Conservation (phyloP, 495 filamentous ascomycete species). For the Penicillium steckii region DNA sequence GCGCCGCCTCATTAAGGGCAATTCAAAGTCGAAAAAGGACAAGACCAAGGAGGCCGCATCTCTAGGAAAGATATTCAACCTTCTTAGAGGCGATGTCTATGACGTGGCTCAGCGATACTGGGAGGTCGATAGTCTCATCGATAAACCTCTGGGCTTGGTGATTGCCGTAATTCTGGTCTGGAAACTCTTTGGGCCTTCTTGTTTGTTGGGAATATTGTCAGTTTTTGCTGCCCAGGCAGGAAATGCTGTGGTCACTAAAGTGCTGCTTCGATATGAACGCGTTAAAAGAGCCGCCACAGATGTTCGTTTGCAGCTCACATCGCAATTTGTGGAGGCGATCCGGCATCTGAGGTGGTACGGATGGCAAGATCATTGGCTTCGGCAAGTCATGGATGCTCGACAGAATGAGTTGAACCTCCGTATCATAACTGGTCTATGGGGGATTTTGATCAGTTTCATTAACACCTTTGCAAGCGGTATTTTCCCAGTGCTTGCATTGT, state of each 20-base stretch:
- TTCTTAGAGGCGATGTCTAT: slow-evolving; percentile 78
- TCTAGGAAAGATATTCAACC: slow-evolving; percentile 80
- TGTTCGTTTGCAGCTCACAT: slow-evolving; percentile 66
- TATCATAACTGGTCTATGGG: slow-evolving; percentile 62
- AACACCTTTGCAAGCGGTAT: slow-evolving; percentile 64
- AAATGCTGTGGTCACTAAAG: slow-evolving; percentile 61
- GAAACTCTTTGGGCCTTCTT: slow-evolving; percentile 75
- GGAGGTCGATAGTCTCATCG: slow-evolving; percentile 69
- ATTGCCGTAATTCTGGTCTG: slow-evolving; percentile 69
- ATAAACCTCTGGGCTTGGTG: slow-evolving; percentile 65
- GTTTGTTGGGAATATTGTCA: slow-evolving; percentile 66
- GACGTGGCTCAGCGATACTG: slow-evolving; percentile 81
- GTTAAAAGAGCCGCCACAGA: slow-evolving; percentile 67
- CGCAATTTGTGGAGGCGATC: slow-evolving; percentile 80
- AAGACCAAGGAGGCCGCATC: slow-evolving; percentile 60
- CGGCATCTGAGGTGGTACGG: slow-evolving; percentile 86
- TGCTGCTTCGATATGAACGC: slow-evolving; percentile 60
- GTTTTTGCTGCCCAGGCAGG: slow-evolving; percentile 62
- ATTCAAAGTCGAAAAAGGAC: slow-evolving; percentile 14
- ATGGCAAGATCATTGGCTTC: slow-evolving; percentile 80
- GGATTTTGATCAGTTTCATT: slow-evolving; percentile 55
- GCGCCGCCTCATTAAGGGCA: slow-evolving; percentile 7
- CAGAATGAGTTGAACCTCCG: slow-evolving; percentile 64
- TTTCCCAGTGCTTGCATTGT: slow-evolving; percentile 77
- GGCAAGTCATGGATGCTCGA: slow-evolving; percentile 66